Evolutionary conservation across 805 yeast genomes (phyloP).

Genomic region (Candida silvicultrix): DNA sequence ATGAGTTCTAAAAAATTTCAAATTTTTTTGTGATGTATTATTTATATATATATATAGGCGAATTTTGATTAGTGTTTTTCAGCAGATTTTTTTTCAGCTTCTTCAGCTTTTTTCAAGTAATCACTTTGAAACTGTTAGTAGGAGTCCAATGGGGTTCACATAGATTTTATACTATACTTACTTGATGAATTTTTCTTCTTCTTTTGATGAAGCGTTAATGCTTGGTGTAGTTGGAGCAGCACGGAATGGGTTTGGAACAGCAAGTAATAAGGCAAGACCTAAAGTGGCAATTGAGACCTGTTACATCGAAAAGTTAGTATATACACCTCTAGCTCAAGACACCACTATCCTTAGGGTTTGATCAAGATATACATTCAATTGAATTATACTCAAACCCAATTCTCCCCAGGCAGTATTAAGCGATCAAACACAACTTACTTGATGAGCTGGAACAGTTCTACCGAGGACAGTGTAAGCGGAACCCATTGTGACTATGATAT

Average conservation of each 20-base stretch:
- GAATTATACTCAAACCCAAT: no score
- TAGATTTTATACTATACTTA: slow-evolving; percentile 1
- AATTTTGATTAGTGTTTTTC: slow-evolving; percentile 20
- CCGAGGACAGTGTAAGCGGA: slow-evolving; percentile 83
- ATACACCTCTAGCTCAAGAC: no score
- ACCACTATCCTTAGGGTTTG: no score
- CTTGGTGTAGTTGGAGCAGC: slow-evolving; percentile 39
- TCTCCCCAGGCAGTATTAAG: no score
- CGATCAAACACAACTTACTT: slow-evolving; percentile 34
- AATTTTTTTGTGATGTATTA: not conserved
- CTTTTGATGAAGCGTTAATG: slow-evolving; percentile 73
- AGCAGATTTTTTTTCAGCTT: slow-evolving; percentile 17
- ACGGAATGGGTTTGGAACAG: slow-evolving; percentile 62
- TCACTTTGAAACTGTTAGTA: slow-evolving; percentile 31
- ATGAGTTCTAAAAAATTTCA: not conserved
- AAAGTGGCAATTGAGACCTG: slow-evolving; percentile 78
- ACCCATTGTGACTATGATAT: slow-evolving; percentile 47
- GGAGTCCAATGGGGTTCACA: no score
- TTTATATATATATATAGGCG: not conserved
- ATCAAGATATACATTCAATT: no score
- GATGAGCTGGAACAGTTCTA: slow-evolving; percentile 77
- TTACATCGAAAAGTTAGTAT: slow-evolving; percentile 4
- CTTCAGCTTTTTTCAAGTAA: slow-evolving; percentile 49
- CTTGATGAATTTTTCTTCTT: slow-evolving; percentile 78
- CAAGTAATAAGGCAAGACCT: slow-evolving; percentile 56